phyloP scores from a whole-genome alignment of 306 rosid genomes.

The Datisca glomerata region DNA sequence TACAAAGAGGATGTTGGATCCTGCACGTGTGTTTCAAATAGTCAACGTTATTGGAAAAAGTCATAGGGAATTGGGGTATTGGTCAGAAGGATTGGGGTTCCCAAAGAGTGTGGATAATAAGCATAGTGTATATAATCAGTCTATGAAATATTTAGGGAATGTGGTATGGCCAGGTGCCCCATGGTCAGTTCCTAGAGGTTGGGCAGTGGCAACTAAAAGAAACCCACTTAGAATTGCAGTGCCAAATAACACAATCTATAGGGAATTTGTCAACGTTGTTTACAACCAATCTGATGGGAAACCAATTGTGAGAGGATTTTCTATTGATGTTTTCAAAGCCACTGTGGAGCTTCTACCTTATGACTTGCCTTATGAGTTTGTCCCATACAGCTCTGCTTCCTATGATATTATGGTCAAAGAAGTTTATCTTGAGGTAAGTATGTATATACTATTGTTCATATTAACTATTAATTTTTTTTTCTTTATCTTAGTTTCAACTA shows the following conservation, averaged over 20 bases:
- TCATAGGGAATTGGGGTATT: slow-evolving; percentile 6
- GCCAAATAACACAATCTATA: background rate
- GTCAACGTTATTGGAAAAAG: slow-evolving; percentile 8
- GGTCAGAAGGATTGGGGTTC: slow-evolving; percentile 13
- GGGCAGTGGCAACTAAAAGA: no score
- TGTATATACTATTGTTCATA: background rate
- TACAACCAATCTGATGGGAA: background rate
- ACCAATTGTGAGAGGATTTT: slow-evolving; percentile 3
- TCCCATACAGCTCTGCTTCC: background rate
- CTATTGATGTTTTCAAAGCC: slow-evolving; percentile 5
- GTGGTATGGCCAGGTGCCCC: no score
- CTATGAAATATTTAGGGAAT: slow-evolving; percentile 1
- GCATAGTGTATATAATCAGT: background rate
- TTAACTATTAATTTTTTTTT: background rate
- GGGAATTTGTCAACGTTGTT: slow-evolving; percentile 4
- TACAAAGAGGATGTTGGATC: background rate
- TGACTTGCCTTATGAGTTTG: slow-evolving; percentile 1
- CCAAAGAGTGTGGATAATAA: background rate
- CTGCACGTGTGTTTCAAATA: background rate
- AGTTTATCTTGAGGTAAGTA: slow-evolving; percentile 3
- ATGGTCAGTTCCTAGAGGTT: no score
- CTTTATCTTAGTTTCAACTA: background rate
- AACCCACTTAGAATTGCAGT: no score
- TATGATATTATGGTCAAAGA: slow-evolving; percentile 7
- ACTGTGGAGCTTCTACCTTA: slow-evolving; percentile 4